Percentiles rank a stretch among this genome's conserved stretches.
These are phyloP conservation scores for Carallia pectinifolia DNA, from an alignment of 345 rosid species.

Conservation along the genomic window DNA sequence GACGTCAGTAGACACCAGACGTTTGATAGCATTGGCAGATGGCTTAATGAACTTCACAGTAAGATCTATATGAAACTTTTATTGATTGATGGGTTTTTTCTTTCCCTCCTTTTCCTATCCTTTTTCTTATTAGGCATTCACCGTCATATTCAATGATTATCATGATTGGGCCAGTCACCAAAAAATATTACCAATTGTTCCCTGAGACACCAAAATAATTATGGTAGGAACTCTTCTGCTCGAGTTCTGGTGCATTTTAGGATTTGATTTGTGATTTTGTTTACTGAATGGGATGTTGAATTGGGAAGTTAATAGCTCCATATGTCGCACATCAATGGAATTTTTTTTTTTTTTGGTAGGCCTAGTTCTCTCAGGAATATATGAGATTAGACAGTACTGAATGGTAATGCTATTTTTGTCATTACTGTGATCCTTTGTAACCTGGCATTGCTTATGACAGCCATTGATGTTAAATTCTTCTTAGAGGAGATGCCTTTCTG, in stretches of 20 bases:
- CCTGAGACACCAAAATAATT: not conserved
- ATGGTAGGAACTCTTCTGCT: not conserved
- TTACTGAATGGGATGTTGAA: too few relatives aligned
- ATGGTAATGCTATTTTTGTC: not conserved
- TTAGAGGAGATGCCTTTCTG: not conserved
- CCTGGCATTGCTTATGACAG: too few relatives aligned
- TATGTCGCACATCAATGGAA: not conserved
- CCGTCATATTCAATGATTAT: not conserved
- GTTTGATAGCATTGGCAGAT: constrained; percentile 81
- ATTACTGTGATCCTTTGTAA: not conserved
- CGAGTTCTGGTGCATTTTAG: not conserved
- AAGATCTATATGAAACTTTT: constrained; percentile 28
- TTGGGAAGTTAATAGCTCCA: too few relatives aligned
- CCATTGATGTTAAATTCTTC: not conserved
- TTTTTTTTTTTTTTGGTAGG: not conserved
- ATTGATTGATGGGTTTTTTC: not conserved
- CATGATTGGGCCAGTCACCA: not conserved
- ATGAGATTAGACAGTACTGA: not conserved
- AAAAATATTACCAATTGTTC: not conserved
- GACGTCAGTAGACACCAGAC: constrained; percentile 93
- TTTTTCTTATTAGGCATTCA: not conserved
- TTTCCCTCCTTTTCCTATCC: not conserved
- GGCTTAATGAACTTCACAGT: constrained; percentile 99
- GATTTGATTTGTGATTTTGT: too few relatives aligned
- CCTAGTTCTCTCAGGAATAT: not conserved